Conservation (phyloP, 2,329 filamentous ascomycete genomes). For the Tolypocladium album region DNA sequence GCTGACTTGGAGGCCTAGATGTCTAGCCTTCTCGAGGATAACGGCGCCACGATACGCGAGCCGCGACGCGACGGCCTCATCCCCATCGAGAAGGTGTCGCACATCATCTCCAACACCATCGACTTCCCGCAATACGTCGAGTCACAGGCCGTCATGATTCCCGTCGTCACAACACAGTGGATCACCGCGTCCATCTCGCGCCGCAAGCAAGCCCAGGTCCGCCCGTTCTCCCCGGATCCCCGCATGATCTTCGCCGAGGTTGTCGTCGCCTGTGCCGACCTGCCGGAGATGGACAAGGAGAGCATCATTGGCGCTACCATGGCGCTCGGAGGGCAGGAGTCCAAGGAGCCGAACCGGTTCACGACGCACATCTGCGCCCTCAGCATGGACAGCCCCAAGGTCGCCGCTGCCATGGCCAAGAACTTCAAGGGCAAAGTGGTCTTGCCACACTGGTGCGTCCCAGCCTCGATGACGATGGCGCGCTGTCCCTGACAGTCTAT, state of each 20-base stretch:
- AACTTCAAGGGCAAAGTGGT: constrained; percentile 69
- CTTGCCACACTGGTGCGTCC: constrained; percentile 73
- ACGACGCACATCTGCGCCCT: constrained; percentile 88
- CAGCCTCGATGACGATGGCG: not conserved
- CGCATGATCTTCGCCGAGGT: constrained; percentile 83
- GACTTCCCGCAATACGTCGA: constrained; percentile 83
- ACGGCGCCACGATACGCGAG: constrained; percentile 39
- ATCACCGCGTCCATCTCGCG: constrained; percentile 59
- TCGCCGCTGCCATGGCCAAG: constrained; percentile 50
- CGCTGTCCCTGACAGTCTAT: not conserved
- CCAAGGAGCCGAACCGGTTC: constrained; percentile 56
- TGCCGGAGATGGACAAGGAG: constrained; percentile 80
- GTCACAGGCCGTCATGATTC: constrained; percentile 66
- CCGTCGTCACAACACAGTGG: constrained; percentile 78
- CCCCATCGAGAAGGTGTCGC: constrained; percentile 36
- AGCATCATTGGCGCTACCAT: constrained; percentile 83
- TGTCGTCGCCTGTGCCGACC: constrained; percentile 69
- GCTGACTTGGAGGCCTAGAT: constrained; percentile 21
- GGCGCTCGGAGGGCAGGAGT: constrained; percentile 79
- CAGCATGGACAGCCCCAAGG: constrained; percentile 63
- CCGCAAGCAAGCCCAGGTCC: constrained; percentile 62
- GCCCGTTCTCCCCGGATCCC: constrained; percentile 84
- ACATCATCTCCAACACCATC: constrained; percentile 60
- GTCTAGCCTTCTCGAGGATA: constrained; percentile 29
- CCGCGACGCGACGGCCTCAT: constrained; percentile 37